Conservation (phyloP, 306 rosid genomes). For the Leucaena leucocephala region DNA sequence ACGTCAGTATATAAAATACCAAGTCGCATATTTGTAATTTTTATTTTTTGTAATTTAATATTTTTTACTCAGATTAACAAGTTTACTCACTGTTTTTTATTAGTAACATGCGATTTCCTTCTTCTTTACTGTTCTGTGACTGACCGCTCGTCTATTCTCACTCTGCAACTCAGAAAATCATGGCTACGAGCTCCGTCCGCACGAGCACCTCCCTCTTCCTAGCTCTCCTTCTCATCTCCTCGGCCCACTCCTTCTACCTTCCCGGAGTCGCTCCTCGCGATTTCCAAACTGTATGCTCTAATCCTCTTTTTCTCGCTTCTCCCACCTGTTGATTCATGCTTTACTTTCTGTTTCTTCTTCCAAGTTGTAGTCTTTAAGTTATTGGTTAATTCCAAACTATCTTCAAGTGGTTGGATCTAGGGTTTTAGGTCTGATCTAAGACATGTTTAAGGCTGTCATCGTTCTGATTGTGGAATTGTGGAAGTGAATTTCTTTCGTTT, state of each 20-base stretch:
- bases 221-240: slow-evolving; percentile 46
- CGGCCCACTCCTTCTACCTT: slow-evolving; percentile 65
- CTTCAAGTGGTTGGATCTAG: slow-evolving; percentile 44
- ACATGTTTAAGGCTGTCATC: neutral
- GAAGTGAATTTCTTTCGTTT: neutral
- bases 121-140: neutral
- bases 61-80: too few relatives aligned
- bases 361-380: neutral
- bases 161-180: neutral
- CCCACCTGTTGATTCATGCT: slow-evolving; percentile 4
- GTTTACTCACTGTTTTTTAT: too few relatives aligned
- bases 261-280: slow-evolving; percentile 85
- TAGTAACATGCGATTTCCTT: neutral
- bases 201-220: slow-evolving; percentile 23
- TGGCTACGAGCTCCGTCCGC: slow-evolving; percentile 42
- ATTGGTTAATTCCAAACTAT: neutral
- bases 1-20: neutral
- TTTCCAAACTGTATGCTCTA: slow-evolving; percentile 53
- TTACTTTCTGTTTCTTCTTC: neutral
- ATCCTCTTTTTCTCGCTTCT: neutral
- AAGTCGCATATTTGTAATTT: too few relatives aligned
- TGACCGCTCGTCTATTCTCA: neutral
- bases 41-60: too few relatives aligned
- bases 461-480: neutral
- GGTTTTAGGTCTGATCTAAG: slow-evolving; percentile 49